phyloP scores from a whole-genome alignment of 1,284 basidiomycete genomes.

The Sanghuangporus baumii region DNA sequence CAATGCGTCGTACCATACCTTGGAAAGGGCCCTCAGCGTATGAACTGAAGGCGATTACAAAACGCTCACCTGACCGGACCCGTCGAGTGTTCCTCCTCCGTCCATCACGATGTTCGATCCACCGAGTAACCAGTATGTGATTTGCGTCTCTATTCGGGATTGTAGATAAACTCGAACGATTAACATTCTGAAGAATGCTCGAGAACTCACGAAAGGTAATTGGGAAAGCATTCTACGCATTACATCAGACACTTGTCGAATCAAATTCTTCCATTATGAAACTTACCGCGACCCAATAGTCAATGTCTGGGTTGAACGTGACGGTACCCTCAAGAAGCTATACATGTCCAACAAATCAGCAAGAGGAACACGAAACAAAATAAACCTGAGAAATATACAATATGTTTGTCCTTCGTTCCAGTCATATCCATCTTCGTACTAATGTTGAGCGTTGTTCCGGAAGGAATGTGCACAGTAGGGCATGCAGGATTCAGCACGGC shows the following conservation, averaged over 20 bases:
- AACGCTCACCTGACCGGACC: constrained; percentile 44
- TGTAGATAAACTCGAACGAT: neutral
- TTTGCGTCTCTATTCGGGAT: constrained; percentile 34
- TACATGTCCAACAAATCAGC: neutral
- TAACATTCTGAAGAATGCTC: neutral
- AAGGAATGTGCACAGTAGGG: constrained; percentile 39
- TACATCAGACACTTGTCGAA: neutral
- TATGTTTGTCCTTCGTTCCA: constrained; percentile 41
- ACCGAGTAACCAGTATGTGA: constrained; percentile 59
- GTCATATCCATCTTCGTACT: constrained; percentile 50
- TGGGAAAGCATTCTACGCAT: constrained; percentile 41
- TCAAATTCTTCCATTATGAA: neutral
- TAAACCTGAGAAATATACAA: constrained; percentile 31
- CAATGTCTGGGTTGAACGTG: constrained; percentile 43
- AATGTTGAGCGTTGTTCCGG: constrained; percentile 45
- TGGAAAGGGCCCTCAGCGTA: constrained; percentile 17
- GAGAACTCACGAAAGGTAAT: constrained; percentile 37
- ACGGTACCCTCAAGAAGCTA: constrained; percentile 47
- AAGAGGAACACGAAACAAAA: neutral
- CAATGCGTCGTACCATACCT: constrained; percentile 56
- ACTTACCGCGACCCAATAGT: constrained; percentile 47
- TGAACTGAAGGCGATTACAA: neutral
- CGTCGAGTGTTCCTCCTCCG: constrained; percentile 56
- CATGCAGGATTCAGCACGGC: constrained; percentile 38
- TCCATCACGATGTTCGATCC: constrained; percentile 51